Percentiles rank a stretch among this genome's conserved stretches.
Conservation (phyloP, 257 asterid species). For the Solanum dulcamara region DNA sequence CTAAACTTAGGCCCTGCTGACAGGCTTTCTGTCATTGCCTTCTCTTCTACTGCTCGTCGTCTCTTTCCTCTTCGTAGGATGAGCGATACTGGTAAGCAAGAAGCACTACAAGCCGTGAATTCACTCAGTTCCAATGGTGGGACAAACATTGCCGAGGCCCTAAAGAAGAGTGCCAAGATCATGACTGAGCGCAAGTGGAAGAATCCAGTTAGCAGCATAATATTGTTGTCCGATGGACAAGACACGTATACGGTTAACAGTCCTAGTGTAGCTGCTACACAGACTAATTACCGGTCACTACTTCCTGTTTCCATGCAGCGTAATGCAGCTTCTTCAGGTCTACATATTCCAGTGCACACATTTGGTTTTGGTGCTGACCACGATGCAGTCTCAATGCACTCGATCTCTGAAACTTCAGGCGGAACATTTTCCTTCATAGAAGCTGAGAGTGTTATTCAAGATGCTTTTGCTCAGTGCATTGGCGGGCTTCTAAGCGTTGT, state of each 20-base stretch:
- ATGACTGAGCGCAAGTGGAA: slow-evolving; percentile 58
- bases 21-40: slow-evolving; percentile 80
- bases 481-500: slow-evolving; percentile 90
- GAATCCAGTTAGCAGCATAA: slow-evolving; percentile 61
- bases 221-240: slow-evolving; percentile 88
- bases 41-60: slow-evolving; percentile 81
- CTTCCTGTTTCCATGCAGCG: slow-evolving; percentile 56
- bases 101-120: slow-evolving; percentile 75
- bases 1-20: slow-evolving; percentile 72
- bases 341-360: slow-evolving; percentile 61
- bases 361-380: slow-evolving; percentile 95
- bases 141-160: slow-evolving; percentile 68
- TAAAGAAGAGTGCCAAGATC: slow-evolving; percentile 69
- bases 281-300: slow-evolving; percentile 16
- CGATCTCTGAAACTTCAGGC: slow-evolving; percentile 67
- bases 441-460: slow-evolving; percentile 70
- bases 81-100: slow-evolving; percentile 52
- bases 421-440: slow-evolving; percentile 96
- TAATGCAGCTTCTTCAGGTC: slow-evolving; percentile 13
- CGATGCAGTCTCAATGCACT: slow-evolving; percentile 73
- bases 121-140: slow-evolving; percentile 77
- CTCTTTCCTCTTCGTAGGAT: slow-evolving; percentile 76
- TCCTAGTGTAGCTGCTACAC: slow-evolving; percentile 6
- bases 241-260: slow-evolving; percentile 44
- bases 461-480: slow-evolving; percentile 97